Evolutionary conservation across 768 basidiomycete species (phyloP).

Genomic region (Paxillus ammoniavirescens): DNA sequence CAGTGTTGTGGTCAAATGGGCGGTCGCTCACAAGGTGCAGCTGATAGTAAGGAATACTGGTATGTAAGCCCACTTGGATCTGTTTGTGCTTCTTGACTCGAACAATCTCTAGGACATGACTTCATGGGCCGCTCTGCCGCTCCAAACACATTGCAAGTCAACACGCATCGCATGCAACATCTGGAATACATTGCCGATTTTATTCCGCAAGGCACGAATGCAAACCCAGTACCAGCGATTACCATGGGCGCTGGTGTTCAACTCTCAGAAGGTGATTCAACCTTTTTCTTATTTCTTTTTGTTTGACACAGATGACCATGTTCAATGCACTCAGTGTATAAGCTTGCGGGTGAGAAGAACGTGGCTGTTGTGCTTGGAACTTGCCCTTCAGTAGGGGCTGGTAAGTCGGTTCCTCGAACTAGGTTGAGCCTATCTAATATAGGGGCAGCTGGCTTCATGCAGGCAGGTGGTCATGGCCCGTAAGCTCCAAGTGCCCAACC

Average conservation of each 20-base stretch:
- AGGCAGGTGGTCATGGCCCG: neutral
- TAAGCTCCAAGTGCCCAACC: neutral
- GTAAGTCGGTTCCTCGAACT: neutral
- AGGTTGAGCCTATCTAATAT: neutral
- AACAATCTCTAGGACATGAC: neutral
- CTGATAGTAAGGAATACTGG: conserved; percentile 8
- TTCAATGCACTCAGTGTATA: neutral
- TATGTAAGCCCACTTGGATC: neutral
- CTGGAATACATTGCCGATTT: neutral
- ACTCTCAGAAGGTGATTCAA: neutral
- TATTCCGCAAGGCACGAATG: neutral
- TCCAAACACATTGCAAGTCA: neutral
- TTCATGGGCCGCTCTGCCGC: neutral
- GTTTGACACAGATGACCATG: neutral
- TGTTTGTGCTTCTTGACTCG: no score
- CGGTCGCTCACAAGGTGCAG: neutral
- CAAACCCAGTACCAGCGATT: neutral
- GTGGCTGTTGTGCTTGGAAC: neutral
- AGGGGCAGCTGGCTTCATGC: neutral
- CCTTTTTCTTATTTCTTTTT: neutral
- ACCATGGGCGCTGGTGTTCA: neutral
- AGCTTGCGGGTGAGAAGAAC: neutral
- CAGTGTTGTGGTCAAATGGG: conserved; percentile 4
- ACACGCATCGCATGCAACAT: neutral
- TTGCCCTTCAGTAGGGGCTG: neutral